Percentiles rank a stretch among this genome's conserved stretches.
Evolutionary conservation across 164 flowering plant genomes (phyloP).

Genomic region (Cinnamomum chago): DNA sequence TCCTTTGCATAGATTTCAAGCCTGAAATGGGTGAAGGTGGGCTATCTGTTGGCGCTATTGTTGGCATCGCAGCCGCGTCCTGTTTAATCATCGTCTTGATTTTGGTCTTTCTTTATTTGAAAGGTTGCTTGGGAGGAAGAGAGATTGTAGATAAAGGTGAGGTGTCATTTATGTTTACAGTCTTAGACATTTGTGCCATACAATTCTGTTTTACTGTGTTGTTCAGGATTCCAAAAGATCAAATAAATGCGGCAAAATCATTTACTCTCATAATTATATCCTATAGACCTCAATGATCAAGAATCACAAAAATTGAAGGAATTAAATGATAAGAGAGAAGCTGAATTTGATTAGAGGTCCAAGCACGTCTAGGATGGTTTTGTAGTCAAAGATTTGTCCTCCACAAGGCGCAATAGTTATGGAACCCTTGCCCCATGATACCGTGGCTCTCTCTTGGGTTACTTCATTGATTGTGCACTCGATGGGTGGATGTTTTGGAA

Average conservation of each 20-base stretch:
- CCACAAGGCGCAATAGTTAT: background rate
- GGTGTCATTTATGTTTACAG: background rate
- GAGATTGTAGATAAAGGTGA: constrained; percentile 46
- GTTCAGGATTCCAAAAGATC: background rate
- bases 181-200: background rate
- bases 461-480: background rate
- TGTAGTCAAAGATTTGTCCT: too few relatives aligned
- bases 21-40: constrained; percentile 24
- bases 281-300: too few relatives aligned
- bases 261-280: too few relatives aligned
- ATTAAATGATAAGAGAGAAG: background rate
- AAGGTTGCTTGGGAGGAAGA: constrained; percentile 46
- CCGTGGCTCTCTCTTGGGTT: background rate
- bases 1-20: constrained; percentile 40
- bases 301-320: too few relatives aligned
- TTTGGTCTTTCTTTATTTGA: constrained; percentile 34
- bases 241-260: background rate
- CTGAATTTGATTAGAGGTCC: background rate
- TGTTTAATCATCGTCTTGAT: constrained; percentile 26
- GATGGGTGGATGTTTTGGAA: background rate
- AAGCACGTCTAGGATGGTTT: background rate
- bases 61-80: constrained; percentile 48
- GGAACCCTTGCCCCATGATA: background rate
- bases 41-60: constrained; percentile 25
- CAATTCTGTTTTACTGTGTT: background rate